phyloP scores from a whole-genome alignment of 768 basidiomycete species.

The Russula dissimulans region DNA sequence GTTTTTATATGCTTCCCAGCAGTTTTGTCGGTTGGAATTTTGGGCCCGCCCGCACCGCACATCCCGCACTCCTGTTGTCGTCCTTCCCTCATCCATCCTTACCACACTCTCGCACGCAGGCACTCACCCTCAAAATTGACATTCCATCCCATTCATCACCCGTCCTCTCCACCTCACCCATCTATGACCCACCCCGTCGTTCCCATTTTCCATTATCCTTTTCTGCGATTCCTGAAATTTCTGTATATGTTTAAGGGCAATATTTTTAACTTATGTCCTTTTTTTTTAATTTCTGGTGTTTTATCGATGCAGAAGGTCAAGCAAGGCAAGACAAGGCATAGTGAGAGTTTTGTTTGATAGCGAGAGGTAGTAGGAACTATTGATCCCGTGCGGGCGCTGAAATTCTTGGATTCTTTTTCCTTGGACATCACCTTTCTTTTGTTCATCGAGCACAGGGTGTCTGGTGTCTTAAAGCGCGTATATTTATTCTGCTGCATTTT shows the following conservation, averaged over 20 bases:
- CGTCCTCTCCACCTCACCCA: not conserved
- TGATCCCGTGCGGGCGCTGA: not conserved
- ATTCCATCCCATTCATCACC: no score
- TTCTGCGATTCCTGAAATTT: not conserved
- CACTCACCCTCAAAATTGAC: no score
- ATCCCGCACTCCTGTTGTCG: no score
- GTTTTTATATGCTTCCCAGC: not conserved
- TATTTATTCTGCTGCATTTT: slow-evolving; percentile 18
- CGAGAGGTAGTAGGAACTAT: not conserved
- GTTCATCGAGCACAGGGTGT: not conserved
- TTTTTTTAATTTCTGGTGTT: not conserved
- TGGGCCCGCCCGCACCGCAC: no score
- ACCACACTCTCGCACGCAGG: not conserved
- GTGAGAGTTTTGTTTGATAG: not conserved
- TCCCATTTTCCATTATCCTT: not conserved
- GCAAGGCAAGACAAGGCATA: not conserved
- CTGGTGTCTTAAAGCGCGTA: not conserved
- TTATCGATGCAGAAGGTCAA: not conserved
- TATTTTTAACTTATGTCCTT: slow-evolving; percentile 7
- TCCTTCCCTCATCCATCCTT: not conserved
- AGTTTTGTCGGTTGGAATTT: no score
- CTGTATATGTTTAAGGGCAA: slow-evolving; percentile 3
- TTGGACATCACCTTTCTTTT: not conserved
- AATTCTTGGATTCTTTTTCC: not conserved
- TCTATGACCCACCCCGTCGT: not conserved